Percentiles rank a stretch among this genome's conserved stretches.
phyloP scores from a whole-genome alignment of 1,139 yeast genomes.

The Magnusiomyces ingens region DNA sequence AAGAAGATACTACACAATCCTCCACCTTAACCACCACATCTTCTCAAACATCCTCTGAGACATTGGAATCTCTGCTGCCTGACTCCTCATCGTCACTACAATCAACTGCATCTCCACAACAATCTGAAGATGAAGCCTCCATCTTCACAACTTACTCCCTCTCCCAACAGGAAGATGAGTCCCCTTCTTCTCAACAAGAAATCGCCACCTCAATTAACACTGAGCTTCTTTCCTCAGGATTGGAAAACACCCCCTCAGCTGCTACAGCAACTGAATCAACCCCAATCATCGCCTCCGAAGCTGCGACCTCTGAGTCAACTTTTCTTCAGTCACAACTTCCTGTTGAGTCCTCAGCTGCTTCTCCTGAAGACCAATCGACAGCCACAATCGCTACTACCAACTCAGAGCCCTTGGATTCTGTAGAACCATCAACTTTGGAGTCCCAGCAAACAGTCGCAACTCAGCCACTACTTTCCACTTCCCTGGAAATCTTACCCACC shows the following conservation, averaged over 20 bases:
- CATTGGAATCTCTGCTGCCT: not conserved
- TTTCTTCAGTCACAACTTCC: not conserved
- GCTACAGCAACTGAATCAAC: not conserved
- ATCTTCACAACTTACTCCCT: not conserved
- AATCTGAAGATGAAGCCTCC: not conserved
- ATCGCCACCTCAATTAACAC: not conserved
- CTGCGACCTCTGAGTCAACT: no score
- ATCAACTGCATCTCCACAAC: conserved; percentile 13
- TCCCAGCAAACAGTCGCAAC: not conserved
- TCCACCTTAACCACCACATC: no score
- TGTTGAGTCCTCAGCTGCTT: not conserved
- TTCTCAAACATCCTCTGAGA: no score
- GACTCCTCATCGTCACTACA: conserved; percentile 16
- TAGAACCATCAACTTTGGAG: not conserved
- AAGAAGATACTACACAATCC: no score
- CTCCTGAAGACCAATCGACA: not conserved
- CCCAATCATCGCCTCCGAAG: not conserved
- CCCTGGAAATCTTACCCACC: not conserved
- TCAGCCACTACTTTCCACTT: not conserved
- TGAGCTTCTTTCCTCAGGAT: not conserved
- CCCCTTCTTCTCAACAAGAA: not conserved
- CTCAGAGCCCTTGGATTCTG: not conserved
- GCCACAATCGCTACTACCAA: not conserved
- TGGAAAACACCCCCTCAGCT: not conserved
- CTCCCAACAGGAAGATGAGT: not conserved